Evolutionary conservation across 1,284 basidiomycete species (phyloP).

Genomic region (Albatrellus sp.): DNA sequence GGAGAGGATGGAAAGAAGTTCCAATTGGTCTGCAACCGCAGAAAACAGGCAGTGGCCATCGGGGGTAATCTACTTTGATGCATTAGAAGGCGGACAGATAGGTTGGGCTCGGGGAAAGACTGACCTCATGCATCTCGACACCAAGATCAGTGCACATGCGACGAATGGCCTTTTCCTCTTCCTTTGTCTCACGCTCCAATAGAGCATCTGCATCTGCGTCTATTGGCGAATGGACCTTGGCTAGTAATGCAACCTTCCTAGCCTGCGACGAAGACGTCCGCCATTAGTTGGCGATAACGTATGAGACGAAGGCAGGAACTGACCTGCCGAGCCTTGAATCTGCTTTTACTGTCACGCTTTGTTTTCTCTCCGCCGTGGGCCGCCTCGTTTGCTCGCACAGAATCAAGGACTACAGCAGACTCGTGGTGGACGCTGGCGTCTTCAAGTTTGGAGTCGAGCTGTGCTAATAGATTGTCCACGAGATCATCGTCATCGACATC

Average conservation of each 20-base stretch:
- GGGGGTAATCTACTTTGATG: slow-evolving; percentile 59
- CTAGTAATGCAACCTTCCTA: slow-evolving; percentile 60
- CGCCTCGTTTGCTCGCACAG: slow-evolving; percentile 30
- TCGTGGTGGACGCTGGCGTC: slow-evolving; percentile 37
- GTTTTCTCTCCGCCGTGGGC: slow-evolving; percentile 19
- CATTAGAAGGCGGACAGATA: background rate
- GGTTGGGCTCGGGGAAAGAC: slow-evolving; percentile 9
- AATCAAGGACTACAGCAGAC: slow-evolving; percentile 35
- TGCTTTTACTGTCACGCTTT: slow-evolving; percentile 59
- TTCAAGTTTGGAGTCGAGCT: slow-evolving; percentile 54
- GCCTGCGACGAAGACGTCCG: slow-evolving; percentile 32
- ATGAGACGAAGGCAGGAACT: slow-evolving; percentile 12
- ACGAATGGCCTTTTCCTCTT: slow-evolving; percentile 64
- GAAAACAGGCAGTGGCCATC: slow-evolving; percentile 95
- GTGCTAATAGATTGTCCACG: slow-evolving; percentile 59
- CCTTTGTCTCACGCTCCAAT: slow-evolving; percentile 54
- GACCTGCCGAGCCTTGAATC: slow-evolving; percentile 75
- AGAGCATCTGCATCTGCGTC: slow-evolving; percentile 58
- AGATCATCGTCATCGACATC: slow-evolving; percentile 40
- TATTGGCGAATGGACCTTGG: slow-evolving; percentile 42
- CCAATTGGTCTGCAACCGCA: slow-evolving; percentile 84
- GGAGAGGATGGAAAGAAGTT: slow-evolving; percentile 47
- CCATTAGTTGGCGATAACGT: background rate
- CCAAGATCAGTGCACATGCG: slow-evolving; percentile 56
- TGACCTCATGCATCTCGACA: slow-evolving; percentile 62